Base-by-base conservation (phyloP, 768 basidiomycete genomes). In the Chlorophyllum brunneum region DNA sequence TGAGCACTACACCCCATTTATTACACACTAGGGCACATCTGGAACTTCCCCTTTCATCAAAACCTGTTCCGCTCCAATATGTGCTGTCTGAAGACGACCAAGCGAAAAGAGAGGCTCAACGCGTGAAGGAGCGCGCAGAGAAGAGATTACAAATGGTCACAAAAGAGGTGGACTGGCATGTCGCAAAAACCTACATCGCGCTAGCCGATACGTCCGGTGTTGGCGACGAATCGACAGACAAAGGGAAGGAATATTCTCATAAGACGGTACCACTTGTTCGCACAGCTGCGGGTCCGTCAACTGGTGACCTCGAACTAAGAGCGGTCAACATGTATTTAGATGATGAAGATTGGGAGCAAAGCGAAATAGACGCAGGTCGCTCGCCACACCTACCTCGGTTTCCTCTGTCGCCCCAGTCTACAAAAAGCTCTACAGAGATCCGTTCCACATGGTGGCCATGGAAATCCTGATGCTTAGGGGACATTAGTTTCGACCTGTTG, bases 1-100 rank as follows among this genome's bases (percentile, higher is more conserved):
- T 90, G 16, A 78, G 70, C 52, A 88, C 83, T 0, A 88, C 82
- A 0, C 88, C 88, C 5, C 85, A 89, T 60, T 69, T 90, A 6
- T 70, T 90, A 13, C 86, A 88, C 64, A 88, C 87, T 1, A 80
- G 86, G 4, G 68, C 72, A 1, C 78, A 70, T 55, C 65, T 90
- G 51, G 62, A 71, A 13, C 70, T 88, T 8, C 85, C 85, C 1
- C 68, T 75, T 2, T 71, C 71, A 16, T 62, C 70, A 3, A 67
- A 63, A 48, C 66, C 59, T 11, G n/a, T 54, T 11, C 41, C 38
- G 26, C 54, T 38, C 59, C 59, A 24, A 42, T 59, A 39, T 11
- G 36, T 52, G 54, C 46, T 62, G 23, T 58, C 62, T 18, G 38
- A 59, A 5, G 62, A 61, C 0, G 61, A 66, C 34, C 68, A 71